Evolutionary conservation across 2,329 filamentous ascomycete genomes (phyloP).

Genomic region (Sporothrix euskadiensis): DNA sequence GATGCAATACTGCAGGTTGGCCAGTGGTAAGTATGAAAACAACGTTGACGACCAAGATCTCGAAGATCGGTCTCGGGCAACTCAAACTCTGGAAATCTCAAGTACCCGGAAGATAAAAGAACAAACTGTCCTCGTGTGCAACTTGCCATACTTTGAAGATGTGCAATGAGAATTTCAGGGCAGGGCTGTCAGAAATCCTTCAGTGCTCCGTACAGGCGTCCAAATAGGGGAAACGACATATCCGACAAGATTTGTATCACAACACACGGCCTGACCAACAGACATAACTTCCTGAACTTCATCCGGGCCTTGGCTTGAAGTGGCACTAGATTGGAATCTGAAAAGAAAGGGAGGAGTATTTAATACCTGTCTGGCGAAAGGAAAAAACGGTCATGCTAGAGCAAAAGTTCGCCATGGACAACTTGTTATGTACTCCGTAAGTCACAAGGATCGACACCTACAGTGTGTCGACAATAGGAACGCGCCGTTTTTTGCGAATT

Average conservation of each 20-base stretch:
- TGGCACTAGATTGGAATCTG: background rate
- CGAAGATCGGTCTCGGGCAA: too few species aligned
- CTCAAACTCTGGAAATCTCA: background rate
- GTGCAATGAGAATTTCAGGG: background rate
- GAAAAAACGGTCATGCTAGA: background rate
- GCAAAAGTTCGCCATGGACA: background rate
- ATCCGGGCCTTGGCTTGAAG: background rate
- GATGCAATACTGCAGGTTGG: background rate
- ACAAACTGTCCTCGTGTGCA: background rate
- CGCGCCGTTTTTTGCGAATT: too few species aligned
- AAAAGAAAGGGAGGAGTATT: background rate
- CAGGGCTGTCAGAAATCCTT: background rate
- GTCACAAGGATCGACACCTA: background rate
- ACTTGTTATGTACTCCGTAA: background rate
- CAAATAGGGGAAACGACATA: background rate
- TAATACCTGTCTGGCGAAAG: background rate
- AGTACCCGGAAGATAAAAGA: background rate
- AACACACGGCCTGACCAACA: conserved; percentile 14
- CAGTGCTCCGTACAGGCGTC: background rate
- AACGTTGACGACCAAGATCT: background rate
- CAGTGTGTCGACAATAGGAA: too few species aligned
- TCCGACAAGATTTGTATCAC: background rate
- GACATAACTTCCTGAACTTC: background rate
- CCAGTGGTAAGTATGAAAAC: background rate
- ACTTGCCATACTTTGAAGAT: background rate